Conservation (phyloP, 306 rosid species). For the Psophocarpus tetragonolobus region DNA sequence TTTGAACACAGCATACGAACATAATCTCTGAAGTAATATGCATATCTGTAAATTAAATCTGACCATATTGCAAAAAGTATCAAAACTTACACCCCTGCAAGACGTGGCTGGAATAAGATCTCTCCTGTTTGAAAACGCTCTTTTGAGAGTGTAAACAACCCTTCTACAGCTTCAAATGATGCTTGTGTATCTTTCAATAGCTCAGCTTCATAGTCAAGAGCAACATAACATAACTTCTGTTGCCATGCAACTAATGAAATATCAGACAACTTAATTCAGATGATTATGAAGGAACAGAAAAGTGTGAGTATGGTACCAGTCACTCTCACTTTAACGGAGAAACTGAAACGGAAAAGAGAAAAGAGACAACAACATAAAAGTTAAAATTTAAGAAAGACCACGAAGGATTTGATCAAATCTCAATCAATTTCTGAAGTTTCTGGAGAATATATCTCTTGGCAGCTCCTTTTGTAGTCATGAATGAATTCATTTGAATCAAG, state of each 20-base stretch:
- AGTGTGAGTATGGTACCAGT: not conserved
- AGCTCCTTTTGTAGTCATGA: not conserved
- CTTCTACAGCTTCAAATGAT: conserved; percentile 63
- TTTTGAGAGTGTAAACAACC: conserved; percentile 66
- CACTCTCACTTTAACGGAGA: not conserved
- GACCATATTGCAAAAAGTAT: not conserved
- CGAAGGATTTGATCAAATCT: not conserved
- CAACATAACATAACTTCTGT: conserved; percentile 80
- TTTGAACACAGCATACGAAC: not conserved
- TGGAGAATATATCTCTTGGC: not conserved
- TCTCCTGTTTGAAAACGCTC: conserved; percentile 89
- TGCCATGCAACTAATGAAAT: conserved; percentile 25
- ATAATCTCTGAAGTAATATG: not conserved
- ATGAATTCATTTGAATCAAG: not conserved
- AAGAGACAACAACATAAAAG: not conserved
- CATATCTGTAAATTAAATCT: not conserved
- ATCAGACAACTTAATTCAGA: conserved; percentile 33
- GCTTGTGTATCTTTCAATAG: conserved; percentile 62
- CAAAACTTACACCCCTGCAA: conserved; percentile 76
- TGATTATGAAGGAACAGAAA: conserved; percentile 2
- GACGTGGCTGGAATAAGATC: conserved; percentile 70
- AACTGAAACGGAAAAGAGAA: not conserved
- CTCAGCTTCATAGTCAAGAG: conserved; percentile 78
- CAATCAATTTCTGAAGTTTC: not conserved
- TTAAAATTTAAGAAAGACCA: not conserved